phyloP scores from a whole-genome alignment of 2,329 filamentous ascomycete genomes.

The Aureobasidium sp. region DNA sequence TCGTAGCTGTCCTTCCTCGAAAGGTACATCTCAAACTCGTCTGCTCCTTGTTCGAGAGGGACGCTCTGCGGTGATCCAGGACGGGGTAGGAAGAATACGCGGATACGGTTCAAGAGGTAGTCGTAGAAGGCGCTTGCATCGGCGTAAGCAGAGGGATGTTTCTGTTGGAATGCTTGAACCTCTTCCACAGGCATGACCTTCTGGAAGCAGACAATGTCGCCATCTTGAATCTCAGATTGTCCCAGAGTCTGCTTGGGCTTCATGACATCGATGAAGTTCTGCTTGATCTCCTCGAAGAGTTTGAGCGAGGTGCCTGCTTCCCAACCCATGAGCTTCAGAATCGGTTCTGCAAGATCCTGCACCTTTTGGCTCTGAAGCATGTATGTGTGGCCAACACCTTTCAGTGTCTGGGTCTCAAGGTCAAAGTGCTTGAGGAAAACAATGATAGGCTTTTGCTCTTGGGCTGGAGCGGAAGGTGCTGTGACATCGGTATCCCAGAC shows the following conservation, averaged over 20 bases:
- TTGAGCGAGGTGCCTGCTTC: constrained; percentile 60
- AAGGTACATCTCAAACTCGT: constrained; percentile 67
- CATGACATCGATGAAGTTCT: constrained; percentile 90
- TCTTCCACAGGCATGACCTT: constrained; percentile 47
- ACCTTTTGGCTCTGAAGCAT: constrained; percentile 83
- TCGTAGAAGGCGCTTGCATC: constrained; percentile 88
- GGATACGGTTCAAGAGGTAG: constrained; percentile 76
- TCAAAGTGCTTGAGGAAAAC: constrained; percentile 94
- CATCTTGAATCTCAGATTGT: constrained; percentile 89
- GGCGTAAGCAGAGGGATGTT: constrained; percentile 30
- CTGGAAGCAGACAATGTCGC: constrained; percentile 95
- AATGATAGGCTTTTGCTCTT: constrained; percentile 53
- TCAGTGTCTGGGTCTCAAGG: constrained; percentile 61
- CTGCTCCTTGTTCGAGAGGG: constrained; percentile 33
- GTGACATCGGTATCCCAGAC: constrained; percentile 58
- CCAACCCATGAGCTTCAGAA: constrained; percentile 81
- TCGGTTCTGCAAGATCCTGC: constrained; percentile 68
- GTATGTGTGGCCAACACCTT: constrained; percentile 75
- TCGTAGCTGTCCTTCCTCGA: constrained; percentile 90
- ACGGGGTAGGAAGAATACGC: constrained; percentile 66
- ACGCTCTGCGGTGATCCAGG: constrained; percentile 29
- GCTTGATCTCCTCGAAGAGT: constrained; percentile 96
- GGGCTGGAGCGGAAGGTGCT: constrained; percentile 29
- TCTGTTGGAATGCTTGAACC: constrained; percentile 13
- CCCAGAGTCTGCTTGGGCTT: constrained; percentile 85